Conservation (phyloP, 768 basidiomycete species). For the Suillus lakei region DNA sequence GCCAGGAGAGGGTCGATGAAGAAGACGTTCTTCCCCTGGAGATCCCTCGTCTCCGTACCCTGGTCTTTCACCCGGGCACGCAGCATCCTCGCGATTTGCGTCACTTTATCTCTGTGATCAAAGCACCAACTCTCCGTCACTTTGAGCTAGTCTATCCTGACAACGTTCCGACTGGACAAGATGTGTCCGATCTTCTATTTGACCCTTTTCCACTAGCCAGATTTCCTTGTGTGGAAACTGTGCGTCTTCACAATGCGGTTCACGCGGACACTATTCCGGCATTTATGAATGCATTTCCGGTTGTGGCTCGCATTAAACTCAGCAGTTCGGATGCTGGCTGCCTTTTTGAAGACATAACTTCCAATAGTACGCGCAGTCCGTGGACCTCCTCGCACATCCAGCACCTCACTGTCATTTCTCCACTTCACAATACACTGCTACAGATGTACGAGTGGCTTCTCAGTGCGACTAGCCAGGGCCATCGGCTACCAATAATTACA, state of each 20-base stretch:
- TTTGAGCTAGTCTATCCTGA: slow-evolving; percentile 1
- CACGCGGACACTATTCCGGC: not conserved
- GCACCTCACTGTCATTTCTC: slow-evolving; percentile 2
- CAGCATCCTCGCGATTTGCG: slow-evolving; percentile 13
- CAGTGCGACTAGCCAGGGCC: not conserved
- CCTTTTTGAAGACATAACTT: not conserved
- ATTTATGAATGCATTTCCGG: slow-evolving; percentile 7
- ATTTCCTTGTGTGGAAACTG: slow-evolving; percentile 8
- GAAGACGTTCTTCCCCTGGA: slow-evolving; percentile 6
- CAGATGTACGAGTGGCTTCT: slow-evolving; percentile 4
- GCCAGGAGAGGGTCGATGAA: slow-evolving; percentile 1
- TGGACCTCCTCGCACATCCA: slow-evolving; percentile 1
- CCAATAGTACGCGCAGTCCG: too few relatives aligned
- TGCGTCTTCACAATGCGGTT: slow-evolving; percentile 2
- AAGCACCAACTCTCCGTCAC: slow-evolving; percentile 7
- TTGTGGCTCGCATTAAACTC: slow-evolving; percentile 2
- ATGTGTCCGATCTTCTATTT: slow-evolving; percentile 12
- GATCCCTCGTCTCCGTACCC: slow-evolving; percentile 12
- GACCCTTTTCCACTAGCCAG: slow-evolving; percentile 15
- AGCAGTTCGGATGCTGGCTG: not conserved
- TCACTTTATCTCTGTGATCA: slow-evolving; percentile 15
- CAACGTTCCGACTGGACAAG: slow-evolving; percentile 4
- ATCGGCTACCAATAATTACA: slow-evolving; percentile 1
- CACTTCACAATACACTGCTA: not conserved
- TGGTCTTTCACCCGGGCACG: slow-evolving; percentile 15